Conservation (phyloP, 148 eudicot species). For the Rhododendron molle region DNA sequence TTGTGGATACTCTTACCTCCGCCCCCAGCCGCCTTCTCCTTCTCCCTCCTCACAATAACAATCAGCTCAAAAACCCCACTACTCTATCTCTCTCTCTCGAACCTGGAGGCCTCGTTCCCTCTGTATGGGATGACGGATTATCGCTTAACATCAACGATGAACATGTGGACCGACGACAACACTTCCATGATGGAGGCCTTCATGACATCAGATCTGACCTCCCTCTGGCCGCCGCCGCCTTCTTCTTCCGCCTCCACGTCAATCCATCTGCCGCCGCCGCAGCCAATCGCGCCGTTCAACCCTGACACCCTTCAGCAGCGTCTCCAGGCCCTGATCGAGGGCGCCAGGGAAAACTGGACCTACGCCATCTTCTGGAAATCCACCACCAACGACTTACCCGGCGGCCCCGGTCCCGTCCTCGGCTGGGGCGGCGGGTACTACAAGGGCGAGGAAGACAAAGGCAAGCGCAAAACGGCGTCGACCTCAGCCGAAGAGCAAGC, state of each 20-base stretch:
- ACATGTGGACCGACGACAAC: constrained; percentile 35
- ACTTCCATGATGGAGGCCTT: constrained; percentile 40
- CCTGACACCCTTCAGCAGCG: constrained; percentile 72
- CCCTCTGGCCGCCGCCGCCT: constrained; percentile 25
- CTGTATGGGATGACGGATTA: constrained; percentile 33
- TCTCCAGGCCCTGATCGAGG: constrained; percentile 63
- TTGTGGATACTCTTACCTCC: too few species aligned
- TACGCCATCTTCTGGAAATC: constrained; percentile 96
- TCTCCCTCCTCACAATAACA: not conserved
- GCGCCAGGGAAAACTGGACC: constrained; percentile 52
- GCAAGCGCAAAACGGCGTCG: not conserved
- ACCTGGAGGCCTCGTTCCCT: not conserved
- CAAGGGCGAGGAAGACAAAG: constrained; percentile 43
- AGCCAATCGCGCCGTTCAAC: constrained; percentile 14
- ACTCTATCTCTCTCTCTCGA: not conserved
- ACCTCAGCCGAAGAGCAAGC: constrained; percentile 50
- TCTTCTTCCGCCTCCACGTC: constrained; percentile 3
- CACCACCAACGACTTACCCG: constrained; percentile 30
- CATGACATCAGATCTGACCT: constrained; percentile 34
- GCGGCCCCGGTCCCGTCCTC: constrained; percentile 26
- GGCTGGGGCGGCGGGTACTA: constrained; percentile 92
- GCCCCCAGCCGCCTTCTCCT: not conserved
- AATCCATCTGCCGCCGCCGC: not conserved
- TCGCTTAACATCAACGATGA: constrained; percentile 30
- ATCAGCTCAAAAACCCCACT: not conserved